Base-by-base conservation (phyloP, 1,284 basidiomycete species). In the Rhodotorula mucilaginosa region DNA sequence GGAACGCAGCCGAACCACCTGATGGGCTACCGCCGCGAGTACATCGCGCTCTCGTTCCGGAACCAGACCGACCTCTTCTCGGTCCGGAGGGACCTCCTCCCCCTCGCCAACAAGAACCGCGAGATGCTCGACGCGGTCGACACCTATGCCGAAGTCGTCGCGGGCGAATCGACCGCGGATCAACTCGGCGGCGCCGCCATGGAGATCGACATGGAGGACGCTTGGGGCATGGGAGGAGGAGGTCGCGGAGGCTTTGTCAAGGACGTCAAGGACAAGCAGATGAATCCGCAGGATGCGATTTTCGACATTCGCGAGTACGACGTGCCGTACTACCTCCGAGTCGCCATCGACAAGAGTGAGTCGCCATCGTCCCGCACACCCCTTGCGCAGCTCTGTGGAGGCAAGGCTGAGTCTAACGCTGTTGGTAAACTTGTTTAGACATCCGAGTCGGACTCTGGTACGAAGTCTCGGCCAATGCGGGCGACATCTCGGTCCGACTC, bases 371-470 rank as follows among this genome's bases (percentile, higher is more conserved):
- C 44, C 64, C 39, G 39, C 12, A 44, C 39, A 13, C 39, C 39
- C 39, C 26, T 26, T 44, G 39, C 39, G 12, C 39, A 13, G 39
- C 39, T 44, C 39, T 44, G 39, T 44, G 10, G 39, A 44, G 39
- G 34, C 5, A 34, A 34, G 34, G 4, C 6, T 34, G 34, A 13
- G 13, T 29, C 21, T 18, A 3, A 19, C 60, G 18, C 23, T 7
- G 34, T 7, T 5, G 34, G 34, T 34, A 8, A 34, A 8, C 34
- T 34, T 34, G 26, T 34, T 1, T 8, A 86, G 93, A 97, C 69
- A 87, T 99, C 67, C 93, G 97, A 63, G 95, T 98, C 68, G 97
- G 97, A 69, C 84, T 99, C 48, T 99, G 97, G 97, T 99, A 99
- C 81, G 85, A 87, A 1, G 89, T 99, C 68, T 66, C 73, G 7